A percentile compares a stretch with the other conserved stretches of the same genome.
These are phyloP conservation scores for Coemansia pectinata DNA, from an alignment of 192 early-diverging fungal species.

Conservation along the genomic window DNA sequence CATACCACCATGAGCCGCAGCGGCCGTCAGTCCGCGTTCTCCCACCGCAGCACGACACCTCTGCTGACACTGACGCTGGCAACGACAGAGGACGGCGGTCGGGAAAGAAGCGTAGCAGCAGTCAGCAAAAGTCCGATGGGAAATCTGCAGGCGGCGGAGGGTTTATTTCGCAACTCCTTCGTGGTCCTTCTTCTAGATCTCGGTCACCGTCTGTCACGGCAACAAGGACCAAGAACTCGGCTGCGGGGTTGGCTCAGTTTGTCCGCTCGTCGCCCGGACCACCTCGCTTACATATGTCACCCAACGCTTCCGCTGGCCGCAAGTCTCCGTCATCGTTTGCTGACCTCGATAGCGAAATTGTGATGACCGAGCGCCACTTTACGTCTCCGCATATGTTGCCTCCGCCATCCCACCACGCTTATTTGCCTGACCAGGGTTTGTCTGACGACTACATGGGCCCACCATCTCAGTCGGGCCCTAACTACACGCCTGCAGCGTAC, in stretches of 20 bases:
- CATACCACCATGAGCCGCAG: slow-evolving; percentile 2
- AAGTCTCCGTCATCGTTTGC: neutral
- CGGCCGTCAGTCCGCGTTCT: slow-evolving; percentile 18
- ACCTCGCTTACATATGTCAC: neutral
- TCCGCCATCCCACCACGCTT: neutral
- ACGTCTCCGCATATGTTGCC: neutral
- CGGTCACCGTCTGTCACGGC: slow-evolving; percentile 7
- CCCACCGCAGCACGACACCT: slow-evolving; percentile 5
- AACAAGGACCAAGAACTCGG: neutral
- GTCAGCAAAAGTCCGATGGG: slow-evolving; percentile 10
- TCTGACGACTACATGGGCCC: slow-evolving; percentile 1
- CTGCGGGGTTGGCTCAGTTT: slow-evolving; percentile 5
- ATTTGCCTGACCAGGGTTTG: neutral
- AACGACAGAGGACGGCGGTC: neutral
- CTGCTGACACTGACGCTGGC: neutral
- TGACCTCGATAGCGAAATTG: neutral
- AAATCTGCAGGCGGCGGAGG: slow-evolving; percentile 14
- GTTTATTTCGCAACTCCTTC: slow-evolving; percentile 45
- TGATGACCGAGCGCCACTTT: neutral
- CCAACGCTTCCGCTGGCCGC: neutral
- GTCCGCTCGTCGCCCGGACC: neutral
- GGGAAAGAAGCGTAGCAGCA: slow-evolving; percentile 11
- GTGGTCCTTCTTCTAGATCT: slow-evolving; percentile 16
- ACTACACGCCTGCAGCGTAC: neutral
- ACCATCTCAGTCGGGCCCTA: neutral